A percentile compares a stretch with the other conserved stretches of the same genome.
Evolutionary conservation across 371 early-diverging fungal genomes (phyloP).

Genomic region (Mucor mucedo): DNA sequence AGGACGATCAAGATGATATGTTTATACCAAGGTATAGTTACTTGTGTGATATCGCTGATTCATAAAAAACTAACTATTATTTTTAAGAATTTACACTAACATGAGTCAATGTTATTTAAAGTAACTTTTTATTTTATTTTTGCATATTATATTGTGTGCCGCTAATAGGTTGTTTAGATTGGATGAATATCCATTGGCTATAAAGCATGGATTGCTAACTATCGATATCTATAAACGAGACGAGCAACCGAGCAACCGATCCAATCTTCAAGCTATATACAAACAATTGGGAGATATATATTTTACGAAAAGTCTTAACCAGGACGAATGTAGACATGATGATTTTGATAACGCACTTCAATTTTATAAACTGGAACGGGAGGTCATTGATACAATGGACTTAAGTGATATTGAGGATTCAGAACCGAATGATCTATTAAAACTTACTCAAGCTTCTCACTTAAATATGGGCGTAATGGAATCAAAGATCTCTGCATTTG

Average conservation of each 20-base stretch:
- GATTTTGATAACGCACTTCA: constrained; percentile 37
- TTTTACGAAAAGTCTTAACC: constrained; percentile 36
- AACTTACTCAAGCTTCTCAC: constrained; percentile 30
- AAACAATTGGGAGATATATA: constrained; percentile 38
- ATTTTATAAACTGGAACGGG: constrained; percentile 38
- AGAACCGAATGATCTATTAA: constrained; percentile 16
- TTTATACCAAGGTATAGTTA: constrained; percentile 7
- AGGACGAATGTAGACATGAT: constrained; percentile 14
- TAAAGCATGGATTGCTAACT: constrained; percentile 12
- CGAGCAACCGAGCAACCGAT: background rate
- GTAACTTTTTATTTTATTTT: constrained; percentile 14
- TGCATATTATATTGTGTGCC: background rate
- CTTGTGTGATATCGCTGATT: background rate
- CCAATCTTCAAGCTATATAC: constrained; percentile 27
- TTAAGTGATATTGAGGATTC: constrained; percentile 22
- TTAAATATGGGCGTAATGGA: constrained; percentile 50
- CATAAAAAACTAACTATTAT: background rate
- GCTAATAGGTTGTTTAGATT: constrained; percentile 21
- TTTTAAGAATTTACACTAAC: constrained; percentile 16
- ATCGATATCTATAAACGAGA: background rate
- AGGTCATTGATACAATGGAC: constrained; percentile 27
- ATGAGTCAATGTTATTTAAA: constrained; percentile 28
- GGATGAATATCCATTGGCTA: constrained; percentile 28
- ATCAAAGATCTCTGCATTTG: constrained; percentile 20
- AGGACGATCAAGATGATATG: background rate